These are phyloP conservation scores for Backusella tarrabulga DNA, from an alignment of 192 early-diverging fungal species.

Conservation along the genomic window DNA sequence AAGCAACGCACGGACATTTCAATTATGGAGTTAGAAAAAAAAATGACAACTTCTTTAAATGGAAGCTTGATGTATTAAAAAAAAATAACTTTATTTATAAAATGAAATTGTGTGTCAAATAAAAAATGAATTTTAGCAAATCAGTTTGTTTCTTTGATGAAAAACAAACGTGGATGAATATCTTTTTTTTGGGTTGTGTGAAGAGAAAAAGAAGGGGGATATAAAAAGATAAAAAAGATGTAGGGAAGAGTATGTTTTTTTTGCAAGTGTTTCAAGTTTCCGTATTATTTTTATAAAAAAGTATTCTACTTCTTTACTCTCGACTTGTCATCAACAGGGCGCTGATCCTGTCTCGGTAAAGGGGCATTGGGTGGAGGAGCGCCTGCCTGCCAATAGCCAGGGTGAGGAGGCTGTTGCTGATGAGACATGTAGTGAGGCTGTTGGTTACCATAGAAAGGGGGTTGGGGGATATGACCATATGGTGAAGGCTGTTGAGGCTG, in stretches of 20 bases:
- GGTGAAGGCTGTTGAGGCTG: neutral
- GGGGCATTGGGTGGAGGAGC: neutral
- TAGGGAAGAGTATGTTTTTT: neutral
- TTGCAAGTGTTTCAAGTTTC: neutral
- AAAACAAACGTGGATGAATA: neutral
- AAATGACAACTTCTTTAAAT: neutral
- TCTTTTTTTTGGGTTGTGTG: neutral
- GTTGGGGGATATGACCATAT: slow-evolving; percentile 17
- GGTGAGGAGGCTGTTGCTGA: slow-evolving; percentile 1
- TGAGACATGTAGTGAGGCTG: slow-evolving; percentile 20
- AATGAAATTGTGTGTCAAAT: slow-evolving; percentile 6
- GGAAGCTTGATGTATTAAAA: neutral
- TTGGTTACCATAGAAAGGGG: slow-evolving; percentile 14
- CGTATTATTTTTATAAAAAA: neutral
- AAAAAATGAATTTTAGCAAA: neutral
- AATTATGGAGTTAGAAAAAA: neutral
- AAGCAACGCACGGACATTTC: slow-evolving; percentile 5
- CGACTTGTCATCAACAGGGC: neutral
- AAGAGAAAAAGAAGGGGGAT: neutral
- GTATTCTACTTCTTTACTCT: neutral
- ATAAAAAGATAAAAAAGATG: neutral
- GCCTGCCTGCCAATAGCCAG: slow-evolving; percentile 2
- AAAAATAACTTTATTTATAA: neutral
- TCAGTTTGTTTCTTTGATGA: too few species aligned
- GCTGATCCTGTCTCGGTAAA: slow-evolving; percentile 12